phyloP scores from a whole-genome alignment of 306 rosid genomes.

The Fagus sylvatica region DNA sequence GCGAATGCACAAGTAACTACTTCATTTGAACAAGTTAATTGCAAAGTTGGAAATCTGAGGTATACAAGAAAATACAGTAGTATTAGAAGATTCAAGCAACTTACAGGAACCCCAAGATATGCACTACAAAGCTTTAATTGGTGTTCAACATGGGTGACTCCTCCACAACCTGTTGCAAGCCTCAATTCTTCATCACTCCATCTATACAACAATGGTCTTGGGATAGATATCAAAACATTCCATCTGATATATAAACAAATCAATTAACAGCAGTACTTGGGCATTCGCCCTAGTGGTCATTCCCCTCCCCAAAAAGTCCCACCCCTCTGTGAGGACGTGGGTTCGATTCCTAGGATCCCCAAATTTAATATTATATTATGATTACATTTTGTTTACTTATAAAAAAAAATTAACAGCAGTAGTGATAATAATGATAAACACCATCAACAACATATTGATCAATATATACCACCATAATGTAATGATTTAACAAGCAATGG shows the following conservation, averaged over 20 bases:
- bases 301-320: no score
- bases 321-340: no score
- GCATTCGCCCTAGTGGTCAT: background rate
- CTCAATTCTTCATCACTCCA: conserved; percentile 77
- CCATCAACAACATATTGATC: background rate
- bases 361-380: no score
- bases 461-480: background rate
- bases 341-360: no score
- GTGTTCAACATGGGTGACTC: conserved; percentile 59
- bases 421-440: background rate
- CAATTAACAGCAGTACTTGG: conserved; percentile 45
- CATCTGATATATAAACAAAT: conserved; percentile 1
- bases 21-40: conserved; percentile 9
- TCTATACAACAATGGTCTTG: conserved; percentile 37
- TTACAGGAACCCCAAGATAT: conserved; percentile 74
- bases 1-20: no score
- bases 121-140: conserved; percentile 77
- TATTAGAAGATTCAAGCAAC: conserved; percentile 25
- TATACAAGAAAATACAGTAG: background rate
- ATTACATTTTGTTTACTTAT: no score
- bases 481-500: background rate
- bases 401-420: background rate
- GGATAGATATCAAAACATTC: conserved; percentile 20
- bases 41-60: conserved; percentile 14
- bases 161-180: conserved; percentile 74